Evolutionary conservation across 495 filamentous ascomycete species (phyloP), one percentile per base, ranked within the genome.

Genomic region (Xylaria longipes): DNA sequence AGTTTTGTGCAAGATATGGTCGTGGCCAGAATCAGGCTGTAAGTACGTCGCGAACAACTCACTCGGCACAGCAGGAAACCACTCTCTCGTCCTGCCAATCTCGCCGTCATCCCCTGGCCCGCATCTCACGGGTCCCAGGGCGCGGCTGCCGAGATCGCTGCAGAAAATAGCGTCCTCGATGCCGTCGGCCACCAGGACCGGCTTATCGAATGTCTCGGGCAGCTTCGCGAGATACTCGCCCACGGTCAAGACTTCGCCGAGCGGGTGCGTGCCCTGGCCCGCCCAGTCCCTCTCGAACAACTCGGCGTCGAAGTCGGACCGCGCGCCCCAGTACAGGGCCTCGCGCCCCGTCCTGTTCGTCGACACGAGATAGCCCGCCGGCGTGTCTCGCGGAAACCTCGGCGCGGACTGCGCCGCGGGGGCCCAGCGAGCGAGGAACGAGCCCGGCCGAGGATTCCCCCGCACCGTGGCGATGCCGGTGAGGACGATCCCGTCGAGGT

Each of bases 381-480:
- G 57, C 15, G 31, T 27, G 35, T 41, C 35, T 5, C 5, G 17
- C 31, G 57, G 57, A 14, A 61, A 61, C 35, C 57, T 27, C 57
- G 31, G 57, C 6, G 31, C 11, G 14, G 56, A n/a, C 56, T 33
- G 27, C 25, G 56, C 56, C 1, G 57, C 57, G 57, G 57, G 57
- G 20, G 31, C 57, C 57, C 57, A 61, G 57, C 57, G 57, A 20
- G 57, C 57, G 15, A 61, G 57, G 20, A 61, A 12, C 29, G 57
- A 61, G 29, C 57, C 57, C 4, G 57, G 57, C 33, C 11, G 57
- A 20, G 57, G 57, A 31, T 61, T 39, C 4, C 35, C 57, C 2
- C 57, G 57, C 35, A 39, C 57, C 29, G 57, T 39, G 37, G 43
- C 33, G 67, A 70, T 73, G 37, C 74, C 74, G 0, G 71, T 75